Evolutionary conservation across 768 basidiomycete genomes (phyloP).

Genomic region (Leccinum aurantiacum): DNA sequence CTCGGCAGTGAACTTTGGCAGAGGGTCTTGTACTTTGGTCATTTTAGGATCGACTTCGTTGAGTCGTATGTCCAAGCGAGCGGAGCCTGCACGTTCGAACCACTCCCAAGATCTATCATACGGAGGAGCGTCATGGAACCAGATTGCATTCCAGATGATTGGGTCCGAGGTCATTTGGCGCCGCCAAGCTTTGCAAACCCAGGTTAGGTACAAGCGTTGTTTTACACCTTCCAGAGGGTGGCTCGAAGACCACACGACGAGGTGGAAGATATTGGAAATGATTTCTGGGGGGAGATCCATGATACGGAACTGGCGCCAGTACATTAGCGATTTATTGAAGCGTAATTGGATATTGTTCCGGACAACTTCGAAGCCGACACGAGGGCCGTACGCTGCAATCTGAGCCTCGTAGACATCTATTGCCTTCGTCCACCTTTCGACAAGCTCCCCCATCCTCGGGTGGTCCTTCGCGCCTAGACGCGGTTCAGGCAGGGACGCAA

Average conservation of each 20-base stretch:
- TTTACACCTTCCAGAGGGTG: constrained; percentile 36
- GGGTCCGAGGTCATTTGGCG: constrained; percentile 45
- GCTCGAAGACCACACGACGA: constrained; percentile 52
- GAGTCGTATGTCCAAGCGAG: constrained; percentile 63
- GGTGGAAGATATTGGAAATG: constrained; percentile 61
- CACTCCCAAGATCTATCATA: constrained; percentile 55
- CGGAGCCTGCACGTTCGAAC: constrained; percentile 54
- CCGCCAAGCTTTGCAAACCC: constrained; percentile 61
- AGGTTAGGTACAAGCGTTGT: constrained; percentile 51
- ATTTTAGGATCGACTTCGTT: constrained; percentile 39
- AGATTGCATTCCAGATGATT: constrained; percentile 64
- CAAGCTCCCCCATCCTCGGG: constrained; percentile 4
- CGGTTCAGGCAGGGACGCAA: constrained; percentile 23
- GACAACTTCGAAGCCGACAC: constrained; percentile 15
- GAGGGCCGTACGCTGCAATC: constrained; percentile 22
- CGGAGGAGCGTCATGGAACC: constrained; percentile 54
- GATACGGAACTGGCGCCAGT: constrained; percentile 52
- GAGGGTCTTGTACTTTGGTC: constrained; percentile 27
- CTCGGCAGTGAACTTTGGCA: constrained; percentile 36
- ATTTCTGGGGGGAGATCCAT: constrained; percentile 68
- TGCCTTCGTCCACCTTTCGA: constrained; percentile 16
- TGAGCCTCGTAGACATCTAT: constrained; percentile 20
- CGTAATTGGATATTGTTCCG: constrained; percentile 18
- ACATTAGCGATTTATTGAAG: constrained; percentile 25
- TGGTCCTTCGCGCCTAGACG: not conserved